Percentiles rank a stretch among this genome's conserved stretches.
These are phyloP conservation scores for Suillus placidus DNA, from an alignment of 768 basidiomycete species.

Conservation along the genomic window DNA sequence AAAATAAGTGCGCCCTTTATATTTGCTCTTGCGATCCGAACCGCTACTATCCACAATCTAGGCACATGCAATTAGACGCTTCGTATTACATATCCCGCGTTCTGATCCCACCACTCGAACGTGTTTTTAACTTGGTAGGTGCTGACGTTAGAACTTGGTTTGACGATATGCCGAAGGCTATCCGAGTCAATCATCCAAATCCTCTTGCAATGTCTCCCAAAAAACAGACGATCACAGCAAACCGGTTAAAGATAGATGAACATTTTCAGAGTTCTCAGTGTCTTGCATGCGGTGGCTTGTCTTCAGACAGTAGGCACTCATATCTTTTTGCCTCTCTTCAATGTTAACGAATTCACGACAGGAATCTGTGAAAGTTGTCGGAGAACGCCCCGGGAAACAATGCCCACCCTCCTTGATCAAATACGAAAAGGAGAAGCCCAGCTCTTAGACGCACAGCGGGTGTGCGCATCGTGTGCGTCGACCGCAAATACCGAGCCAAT, in stretches of 20 bases:
- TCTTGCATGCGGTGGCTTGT: slow-evolving; percentile 60
- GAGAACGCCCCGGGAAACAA: slow-evolving; percentile 51
- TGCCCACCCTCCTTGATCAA: slow-evolving; percentile 58
- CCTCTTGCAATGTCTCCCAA: slow-evolving; percentile 39
- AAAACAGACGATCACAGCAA: slow-evolving; percentile 33
- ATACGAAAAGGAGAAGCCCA: slow-evolving; percentile 57
- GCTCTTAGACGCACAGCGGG: slow-evolving; percentile 56
- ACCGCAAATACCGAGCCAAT: slow-evolving; percentile 59
- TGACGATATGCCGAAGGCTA: slow-evolving; percentile 77
- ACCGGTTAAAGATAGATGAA: slow-evolving; percentile 63
- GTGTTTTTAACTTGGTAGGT: slow-evolving; percentile 90
- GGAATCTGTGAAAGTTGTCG: slow-evolving; percentile 71
- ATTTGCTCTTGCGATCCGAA: not conserved
- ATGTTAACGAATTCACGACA: slow-evolving; percentile 24
- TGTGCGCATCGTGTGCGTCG: slow-evolving; percentile 74
- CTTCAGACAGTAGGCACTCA: slow-evolving; percentile 50
- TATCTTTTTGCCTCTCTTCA: not conserved
- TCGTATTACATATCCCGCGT: slow-evolving; percentile 86
- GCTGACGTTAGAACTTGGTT: slow-evolving; percentile 89
- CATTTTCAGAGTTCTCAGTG: slow-evolving; percentile 77
- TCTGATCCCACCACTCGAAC: slow-evolving; percentile 86
- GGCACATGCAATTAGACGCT: slow-evolving; percentile 78
- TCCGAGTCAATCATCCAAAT: slow-evolving; percentile 40
- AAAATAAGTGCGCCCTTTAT: slow-evolving; percentile 52
- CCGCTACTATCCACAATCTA: slow-evolving; percentile 27